Conservation (phyloP, 139 green algal species). For the Limnomonas spitsbergensis region DNA sequence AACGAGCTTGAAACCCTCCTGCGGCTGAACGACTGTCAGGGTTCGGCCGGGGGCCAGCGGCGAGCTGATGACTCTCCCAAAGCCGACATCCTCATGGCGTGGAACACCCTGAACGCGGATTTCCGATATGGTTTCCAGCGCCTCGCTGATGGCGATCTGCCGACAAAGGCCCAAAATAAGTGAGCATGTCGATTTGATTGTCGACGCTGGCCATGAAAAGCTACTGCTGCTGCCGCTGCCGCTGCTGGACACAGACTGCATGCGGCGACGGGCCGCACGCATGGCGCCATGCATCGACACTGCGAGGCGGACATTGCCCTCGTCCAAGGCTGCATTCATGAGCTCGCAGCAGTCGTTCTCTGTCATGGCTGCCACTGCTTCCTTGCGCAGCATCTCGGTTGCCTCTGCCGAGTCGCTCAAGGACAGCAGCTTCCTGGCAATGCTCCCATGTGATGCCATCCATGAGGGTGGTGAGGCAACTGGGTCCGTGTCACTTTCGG, state of each 20-base stretch:
- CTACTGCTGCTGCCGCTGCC: neutral
- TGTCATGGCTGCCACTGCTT: neutral
- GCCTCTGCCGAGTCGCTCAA: conserved; percentile 9
- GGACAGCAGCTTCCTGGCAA: conserved; percentile 9
- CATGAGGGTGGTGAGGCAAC: too few relatives aligned
- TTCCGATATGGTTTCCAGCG: conserved; percentile 51
- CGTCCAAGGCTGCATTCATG: conserved; percentile 35
- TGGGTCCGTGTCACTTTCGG: too few relatives aligned
- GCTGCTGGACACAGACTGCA: neutral
- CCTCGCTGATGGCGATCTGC: conserved; percentile 67
- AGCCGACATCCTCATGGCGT: conserved; percentile 38
- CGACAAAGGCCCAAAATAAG: conserved; percentile 71
- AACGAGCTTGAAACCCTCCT: conserved; percentile 76
- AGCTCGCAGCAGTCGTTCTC: conserved; percentile 30
- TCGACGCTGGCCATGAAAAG: conserved; percentile 58
- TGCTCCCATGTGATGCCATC: neutral
- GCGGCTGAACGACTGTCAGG: conserved; percentile 82
- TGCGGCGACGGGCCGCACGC: neutral
- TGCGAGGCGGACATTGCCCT: conserved; percentile 62
- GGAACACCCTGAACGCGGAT: conserved; percentile 66
- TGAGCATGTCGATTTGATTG: conserved; percentile 45
- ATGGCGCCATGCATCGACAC: conserved; percentile 54
- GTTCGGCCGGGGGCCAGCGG: conserved; percentile 62
- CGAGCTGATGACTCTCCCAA: conserved; percentile 64
- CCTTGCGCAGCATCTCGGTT: conserved; percentile 29